Evolutionary conservation across 2,329 filamentous ascomycete genomes (phyloP).

Genomic region (Arthroderma sp.): DNA sequence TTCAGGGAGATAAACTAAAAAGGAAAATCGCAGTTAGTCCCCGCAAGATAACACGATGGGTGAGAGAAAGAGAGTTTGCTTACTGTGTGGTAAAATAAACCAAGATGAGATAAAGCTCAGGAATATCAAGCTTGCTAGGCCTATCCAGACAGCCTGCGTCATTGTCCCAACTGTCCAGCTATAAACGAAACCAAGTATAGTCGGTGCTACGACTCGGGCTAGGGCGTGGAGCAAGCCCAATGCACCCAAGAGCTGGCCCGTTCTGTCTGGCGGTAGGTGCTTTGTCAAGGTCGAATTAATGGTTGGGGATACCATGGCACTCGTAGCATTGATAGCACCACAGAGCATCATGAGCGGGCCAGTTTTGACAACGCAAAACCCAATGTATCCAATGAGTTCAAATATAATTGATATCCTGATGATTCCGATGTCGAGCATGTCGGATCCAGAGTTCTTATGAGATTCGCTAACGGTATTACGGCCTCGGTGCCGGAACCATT

Average conservation of each 20-base stretch:
- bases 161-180: slow-evolving; percentile 65
- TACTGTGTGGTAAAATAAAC: slow-evolving; percentile 63
- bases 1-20: slow-evolving; percentile 3
- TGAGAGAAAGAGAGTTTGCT: slow-evolving; percentile 28
- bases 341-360: slow-evolving; percentile 56
- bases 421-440: slow-evolving; percentile 63
- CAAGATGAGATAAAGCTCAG: slow-evolving; percentile 55
- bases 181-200: slow-evolving; percentile 78
- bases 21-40: neutral
- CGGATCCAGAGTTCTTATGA: slow-evolving; percentile 55
- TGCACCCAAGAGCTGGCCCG: slow-evolving; percentile 80
- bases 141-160: slow-evolving; percentile 72
- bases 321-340: slow-evolving; percentile 62
- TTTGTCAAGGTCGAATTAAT: slow-evolving; percentile 78
- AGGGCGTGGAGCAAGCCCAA: slow-evolving; percentile 76
- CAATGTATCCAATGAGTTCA: slow-evolving; percentile 62
- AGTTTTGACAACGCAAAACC: slow-evolving; percentile 56
- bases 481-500: slow-evolving; percentile 50
- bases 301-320: slow-evolving; percentile 75
- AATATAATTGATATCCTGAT: slow-evolving; percentile 64
- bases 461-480: slow-evolving; percentile 9
- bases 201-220: slow-evolving; percentile 63
- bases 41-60: neutral
- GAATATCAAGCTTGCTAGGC: slow-evolving; percentile 55
- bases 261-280: slow-evolving; percentile 69